Percentiles rank a stretch among this genome's conserved stretches.
phyloP scores from a whole-genome alignment of 164 flowering plant genomes.

The Vitis vinifera region ASM3070453v1 NC_081808.1:22250501-22251000 shows the following conservation, averaged over 20 bases:
- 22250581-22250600: slow-evolving; percentile 12
- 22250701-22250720: slow-evolving; percentile 3
- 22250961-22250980: slow-evolving; percentile 1
- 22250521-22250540: too few species aligned
- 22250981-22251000: not conserved
- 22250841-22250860: not conserved
- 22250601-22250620: not conserved
- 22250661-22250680: not conserved
- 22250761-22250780: slow-evolving; percentile 10
- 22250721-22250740: not conserved
- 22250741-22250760: not conserved
- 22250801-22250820: not conserved
- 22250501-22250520: not conserved
- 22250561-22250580: slow-evolving; percentile 11
- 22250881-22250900: not conserved
- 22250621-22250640: not conserved
- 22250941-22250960: slow-evolving; percentile 6
- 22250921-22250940: not conserved
- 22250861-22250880: not conserved
- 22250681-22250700: not conserved
- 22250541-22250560: not conserved
- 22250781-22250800: not conserved
- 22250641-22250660: not conserved
- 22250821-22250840: not conserved
- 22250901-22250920: not conserved